These are phyloP conservation scores for Stenocarpella maydis DNA, from an alignment of 2,329 filamentous ascomycete species.

Conservation along the genomic window DNA sequence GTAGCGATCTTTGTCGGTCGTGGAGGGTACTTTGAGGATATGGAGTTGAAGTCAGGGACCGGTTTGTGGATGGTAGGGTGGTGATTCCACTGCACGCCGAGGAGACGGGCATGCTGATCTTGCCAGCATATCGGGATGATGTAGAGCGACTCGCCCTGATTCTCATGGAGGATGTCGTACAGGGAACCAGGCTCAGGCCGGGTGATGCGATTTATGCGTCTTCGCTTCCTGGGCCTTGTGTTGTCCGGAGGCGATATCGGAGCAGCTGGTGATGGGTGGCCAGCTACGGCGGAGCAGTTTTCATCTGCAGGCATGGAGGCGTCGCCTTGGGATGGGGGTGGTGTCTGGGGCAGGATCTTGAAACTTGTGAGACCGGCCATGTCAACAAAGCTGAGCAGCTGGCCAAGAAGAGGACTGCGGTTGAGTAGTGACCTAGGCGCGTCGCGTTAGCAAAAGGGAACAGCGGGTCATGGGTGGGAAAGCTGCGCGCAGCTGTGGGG, in stretches of 20 bases:
- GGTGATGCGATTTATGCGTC: slow-evolving; percentile 44
- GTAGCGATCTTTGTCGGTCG: slow-evolving; percentile 52
- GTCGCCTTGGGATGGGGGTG: slow-evolving; percentile 17
- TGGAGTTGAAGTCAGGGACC: slow-evolving; percentile 43
- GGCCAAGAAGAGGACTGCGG: slow-evolving; percentile 31
- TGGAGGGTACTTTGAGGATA: slow-evolving; percentile 23
- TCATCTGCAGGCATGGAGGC: background rate
- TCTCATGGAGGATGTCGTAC: slow-evolving; percentile 59
- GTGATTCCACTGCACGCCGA: slow-evolving; percentile 56
- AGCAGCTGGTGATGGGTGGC: background rate
- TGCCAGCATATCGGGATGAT: slow-evolving; percentile 65
- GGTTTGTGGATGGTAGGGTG: slow-evolving; percentile 53
- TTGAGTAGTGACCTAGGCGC: slow-evolving; percentile 27
- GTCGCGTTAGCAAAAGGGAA: slow-evolving; percentile 26
- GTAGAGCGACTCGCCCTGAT: slow-evolving; percentile 58
- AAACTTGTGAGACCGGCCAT: slow-evolving; percentile 24
- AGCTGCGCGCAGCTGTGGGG: slow-evolving; percentile 4
- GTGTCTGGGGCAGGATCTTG: slow-evolving; percentile 7
- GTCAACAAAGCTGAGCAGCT: slow-evolving; percentile 30
- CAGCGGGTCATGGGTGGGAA: background rate
- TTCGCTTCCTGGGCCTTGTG: slow-evolving; percentile 36
- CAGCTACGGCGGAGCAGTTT: background rate
- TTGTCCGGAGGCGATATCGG: slow-evolving; percentile 17
- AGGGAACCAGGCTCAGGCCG: slow-evolving; percentile 58
- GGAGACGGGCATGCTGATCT: slow-evolving; percentile 57